Conservation (phyloP, 2,329 filamentous ascomycete genomes). For the Penicillium verrucosum region DNA sequence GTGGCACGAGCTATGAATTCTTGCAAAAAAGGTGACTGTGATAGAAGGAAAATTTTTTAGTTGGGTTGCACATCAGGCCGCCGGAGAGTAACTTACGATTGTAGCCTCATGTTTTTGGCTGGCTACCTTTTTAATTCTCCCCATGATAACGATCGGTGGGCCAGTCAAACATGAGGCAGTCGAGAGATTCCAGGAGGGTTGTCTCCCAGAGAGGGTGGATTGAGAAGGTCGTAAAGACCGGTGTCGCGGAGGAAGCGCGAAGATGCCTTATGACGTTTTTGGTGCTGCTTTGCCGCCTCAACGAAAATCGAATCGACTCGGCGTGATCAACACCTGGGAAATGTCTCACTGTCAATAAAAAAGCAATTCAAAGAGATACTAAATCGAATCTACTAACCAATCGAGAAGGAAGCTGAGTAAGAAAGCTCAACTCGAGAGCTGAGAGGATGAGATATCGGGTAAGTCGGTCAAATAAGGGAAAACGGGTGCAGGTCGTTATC, state of each 20-base stretch:
- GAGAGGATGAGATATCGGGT: constrained; percentile 24
- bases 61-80: constrained; percentile 11
- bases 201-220: constrained; percentile 28
- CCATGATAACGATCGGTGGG: constrained; percentile 40
- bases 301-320: constrained; percentile 24
- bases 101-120: constrained; percentile 52
- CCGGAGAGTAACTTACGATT: constrained; percentile 40
- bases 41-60: constrained; percentile 25
- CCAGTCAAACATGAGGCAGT: constrained; percentile 43
- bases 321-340: constrained; percentile 4
- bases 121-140: constrained; percentile 54
- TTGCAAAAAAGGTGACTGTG: constrained; percentile 80
- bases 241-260: constrained; percentile 32
- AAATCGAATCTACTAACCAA: constrained; percentile 6
- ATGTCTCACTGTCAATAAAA: neutral
- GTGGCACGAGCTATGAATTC: constrained; percentile 72
- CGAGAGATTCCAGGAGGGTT: constrained; percentile 24
- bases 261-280: constrained; percentile 41
- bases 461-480: constrained; percentile 29
- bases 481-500: constrained; percentile 44
- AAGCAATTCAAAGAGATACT: neutral
- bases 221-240: constrained; percentile 28
- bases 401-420: constrained; percentile 5
- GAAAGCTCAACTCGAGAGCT: constrained; percentile 19
- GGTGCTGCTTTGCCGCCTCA: constrained; percentile 28